Conservation (phyloP, 1,284 basidiomycete genomes). For the Fomes fomentarius region DNA sequence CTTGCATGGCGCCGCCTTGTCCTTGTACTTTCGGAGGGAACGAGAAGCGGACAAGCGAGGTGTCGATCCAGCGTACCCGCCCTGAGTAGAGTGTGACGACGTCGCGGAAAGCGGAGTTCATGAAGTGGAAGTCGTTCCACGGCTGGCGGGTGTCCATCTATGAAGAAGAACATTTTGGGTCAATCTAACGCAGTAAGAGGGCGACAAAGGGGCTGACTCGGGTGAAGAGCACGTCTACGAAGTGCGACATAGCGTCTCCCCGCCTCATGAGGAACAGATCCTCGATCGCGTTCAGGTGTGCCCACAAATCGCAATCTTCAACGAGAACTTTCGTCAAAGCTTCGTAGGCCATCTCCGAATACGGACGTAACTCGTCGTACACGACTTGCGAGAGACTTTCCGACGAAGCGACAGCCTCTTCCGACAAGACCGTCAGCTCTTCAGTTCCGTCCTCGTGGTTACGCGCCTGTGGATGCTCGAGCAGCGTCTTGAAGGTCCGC, state of each 20-base stretch:
- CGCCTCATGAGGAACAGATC: constrained; percentile 74
- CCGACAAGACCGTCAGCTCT: constrained; percentile 3
- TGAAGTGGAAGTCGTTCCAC: constrained; percentile 85
- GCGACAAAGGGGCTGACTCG: constrained; percentile 51
- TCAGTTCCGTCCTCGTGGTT: neutral
- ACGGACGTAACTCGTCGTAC: constrained; percentile 62
- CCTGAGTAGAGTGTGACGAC: constrained; percentile 50
- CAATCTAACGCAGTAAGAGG: neutral
- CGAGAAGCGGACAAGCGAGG: constrained; percentile 74
- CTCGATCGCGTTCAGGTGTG: constrained; percentile 74
- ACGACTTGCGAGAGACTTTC: constrained; percentile 66
- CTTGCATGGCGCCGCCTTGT: constrained; percentile 43
- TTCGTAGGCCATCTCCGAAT: constrained; percentile 58
- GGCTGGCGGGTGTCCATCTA: constrained; percentile 73
- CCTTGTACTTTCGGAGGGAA: constrained; percentile 36
- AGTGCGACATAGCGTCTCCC: constrained; percentile 75
- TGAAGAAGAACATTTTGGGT: neutral
- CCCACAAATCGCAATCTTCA: constrained; percentile 72
- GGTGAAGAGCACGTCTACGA: constrained; percentile 70
- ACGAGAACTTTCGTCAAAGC: constrained; percentile 62
- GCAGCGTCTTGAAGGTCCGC: constrained; percentile 30
- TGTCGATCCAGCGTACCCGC: constrained; percentile 62
- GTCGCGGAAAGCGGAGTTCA: constrained; percentile 79
- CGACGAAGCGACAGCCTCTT: constrained; percentile 41
- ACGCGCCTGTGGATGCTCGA: constrained; percentile 3